Evolutionary conservation across 352 stramenopile species (phyloP), one percentile per base, ranked within the genome.

Genomic region (Elongisporangium prolatum): DNA sequence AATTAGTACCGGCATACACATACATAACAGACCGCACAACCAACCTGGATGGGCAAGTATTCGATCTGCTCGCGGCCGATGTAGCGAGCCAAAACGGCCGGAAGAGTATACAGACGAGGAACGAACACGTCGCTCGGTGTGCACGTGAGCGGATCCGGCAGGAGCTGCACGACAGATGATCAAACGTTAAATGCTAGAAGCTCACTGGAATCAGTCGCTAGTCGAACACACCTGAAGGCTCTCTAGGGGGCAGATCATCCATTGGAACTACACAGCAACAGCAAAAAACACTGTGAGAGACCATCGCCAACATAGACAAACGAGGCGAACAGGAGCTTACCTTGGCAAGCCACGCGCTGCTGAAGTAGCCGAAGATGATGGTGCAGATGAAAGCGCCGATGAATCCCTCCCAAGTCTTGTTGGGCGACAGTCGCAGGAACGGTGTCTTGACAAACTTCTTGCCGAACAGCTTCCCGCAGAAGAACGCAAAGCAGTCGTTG

Each of bases 391-490:
- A 95, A 9, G 95, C 97, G 37, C 97, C 97, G 24, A 99, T 96
- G 61, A 99, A 99, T 3, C 97, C 97, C 67, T 99, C 98, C 97
- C 97, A 99, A 6, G 97, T 99, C 75, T 99, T 99, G 71, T 99
- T 99, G 17, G 97, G 97, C 34, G 90, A 98, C 52, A 99, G 84
- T 10, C 81, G 78, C 59, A 95, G 57, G 64, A 95, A 95, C 48
- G 80, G 77, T 51, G 87, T 75, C 65, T 96, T 96, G 66, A 99
- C 97, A 61, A 99, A 93, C 64, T 90, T 92, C 49, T 84, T 84
- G 16, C 86, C 86, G 66, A 87, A 89, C 21, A 94, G 56, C 51
- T 93, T 93, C 40, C 86, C 86, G 54, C 81, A 96, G 54, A 98
- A 94, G 65, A 98, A 98, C 3, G 95, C 94, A 77, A 98, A 98